Evolutionary conservation across 768 basidiomycete genomes (phyloP).

Genomic region (Crepidotus variabilis): DNA sequence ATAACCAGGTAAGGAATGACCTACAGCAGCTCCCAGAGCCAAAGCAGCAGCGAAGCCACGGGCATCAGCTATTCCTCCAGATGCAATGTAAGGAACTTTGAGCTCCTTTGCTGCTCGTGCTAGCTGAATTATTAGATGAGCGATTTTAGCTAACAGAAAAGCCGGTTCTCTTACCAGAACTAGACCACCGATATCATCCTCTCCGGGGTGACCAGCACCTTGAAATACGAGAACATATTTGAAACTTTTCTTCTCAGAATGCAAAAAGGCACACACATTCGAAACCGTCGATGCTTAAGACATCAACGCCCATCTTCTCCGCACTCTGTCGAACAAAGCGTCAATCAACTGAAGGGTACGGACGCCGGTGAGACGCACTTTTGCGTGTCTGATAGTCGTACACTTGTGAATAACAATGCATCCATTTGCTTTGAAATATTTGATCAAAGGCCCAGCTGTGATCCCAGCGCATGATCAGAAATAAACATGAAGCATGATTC

Average conservation of each 20-base stretch:
- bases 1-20: slow-evolving; percentile 17
- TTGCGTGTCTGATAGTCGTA: slow-evolving; percentile 81
- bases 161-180: slow-evolving; percentile 55
- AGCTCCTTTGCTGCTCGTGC: slow-evolving; percentile 85
- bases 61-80: slow-evolving; percentile 86
- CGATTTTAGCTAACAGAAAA: not conserved
- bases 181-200: slow-evolving; percentile 87
- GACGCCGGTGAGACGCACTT: slow-evolving; percentile 36
- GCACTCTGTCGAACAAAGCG: slow-evolving; percentile 36
- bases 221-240: slow-evolving; percentile 25
- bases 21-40: slow-evolving; percentile 74
- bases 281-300: slow-evolving; percentile 87
- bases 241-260: not conserved
- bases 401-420: slow-evolving; percentile 90
- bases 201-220: slow-evolving; percentile 94
- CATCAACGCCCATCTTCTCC: slow-evolving; percentile 77
- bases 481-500: not conserved
- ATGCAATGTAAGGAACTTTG: slow-evolving; percentile 82
- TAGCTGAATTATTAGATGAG: slow-evolving; percentile 41
- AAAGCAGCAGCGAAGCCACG: slow-evolving; percentile 81
- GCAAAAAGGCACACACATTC: slow-evolving; percentile 55
- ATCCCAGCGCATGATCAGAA: not conserved
- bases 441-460: slow-evolving; percentile 72
- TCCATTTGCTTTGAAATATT: slow-evolving; percentile 73
- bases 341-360: not conserved